Conservation (phyloP, 2,329 filamentous ascomycete genomes). For the Aspergillus terreus region DNA sequence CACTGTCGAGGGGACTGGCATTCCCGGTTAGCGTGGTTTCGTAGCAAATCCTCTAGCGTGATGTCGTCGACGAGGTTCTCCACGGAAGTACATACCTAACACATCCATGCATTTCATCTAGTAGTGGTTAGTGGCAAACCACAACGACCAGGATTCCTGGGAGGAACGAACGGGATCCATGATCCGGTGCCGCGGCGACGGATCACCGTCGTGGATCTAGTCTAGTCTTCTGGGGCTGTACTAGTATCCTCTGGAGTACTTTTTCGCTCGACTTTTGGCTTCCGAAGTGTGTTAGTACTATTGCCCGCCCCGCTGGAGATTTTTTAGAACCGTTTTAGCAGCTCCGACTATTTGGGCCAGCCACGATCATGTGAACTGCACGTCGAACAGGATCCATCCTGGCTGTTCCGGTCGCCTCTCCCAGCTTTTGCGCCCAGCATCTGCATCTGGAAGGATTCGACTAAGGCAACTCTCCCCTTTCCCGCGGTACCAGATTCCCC, state of each 20-base stretch:
- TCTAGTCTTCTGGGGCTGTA: constrained; percentile 3
- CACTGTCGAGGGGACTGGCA: background rate
- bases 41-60: too few species aligned
- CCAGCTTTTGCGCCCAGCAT: background rate
- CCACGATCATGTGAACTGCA: constrained; percentile 16
- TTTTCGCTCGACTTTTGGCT: background rate
- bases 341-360: background rate
- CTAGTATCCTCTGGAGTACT: too few species aligned
- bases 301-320: background rate
- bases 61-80: too few species aligned
- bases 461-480: constrained; percentile 3
- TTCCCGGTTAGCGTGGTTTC: background rate
- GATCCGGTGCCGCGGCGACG: constrained; percentile 36
- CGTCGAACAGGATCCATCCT: constrained; percentile 11
- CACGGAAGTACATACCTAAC: too few species aligned
- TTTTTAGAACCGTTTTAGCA: constrained; percentile 2
- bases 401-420: background rate
- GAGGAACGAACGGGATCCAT: constrained; percentile 5
- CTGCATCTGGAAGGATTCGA: background rate
- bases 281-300: constrained; percentile 1
- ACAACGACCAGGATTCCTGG: background rate
- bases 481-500: constrained; percentile 11
- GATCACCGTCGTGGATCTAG: constrained; percentile 19
- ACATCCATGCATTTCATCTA: too few species aligned
- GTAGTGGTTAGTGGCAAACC: background rate